phyloP scores from a whole-genome alignment of 2,329 filamentous ascomycete species.

The Fusarium tuaranense region DNA sequence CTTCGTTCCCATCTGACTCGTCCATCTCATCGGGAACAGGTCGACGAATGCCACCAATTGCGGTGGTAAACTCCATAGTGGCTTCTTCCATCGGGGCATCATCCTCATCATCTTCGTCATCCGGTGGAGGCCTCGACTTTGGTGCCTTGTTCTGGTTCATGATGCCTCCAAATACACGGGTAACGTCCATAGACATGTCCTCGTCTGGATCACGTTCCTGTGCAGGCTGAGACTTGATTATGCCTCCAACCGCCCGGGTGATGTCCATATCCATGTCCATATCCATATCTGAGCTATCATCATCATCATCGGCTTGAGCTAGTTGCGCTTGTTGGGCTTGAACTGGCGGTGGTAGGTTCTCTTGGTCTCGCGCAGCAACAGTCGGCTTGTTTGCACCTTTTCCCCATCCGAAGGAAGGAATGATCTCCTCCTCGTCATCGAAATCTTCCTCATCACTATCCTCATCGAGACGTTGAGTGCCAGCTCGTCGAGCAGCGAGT shows the following conservation, averaged over 20 bases:
- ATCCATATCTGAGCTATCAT: constrained; percentile 50
- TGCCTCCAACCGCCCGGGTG: constrained; percentile 67
- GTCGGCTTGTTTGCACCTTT: constrained; percentile 62
- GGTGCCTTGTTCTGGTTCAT: constrained; percentile 58
- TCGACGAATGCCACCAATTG: constrained; percentile 76
- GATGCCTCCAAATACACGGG: constrained; percentile 84
- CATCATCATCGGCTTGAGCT: constrained; percentile 30
- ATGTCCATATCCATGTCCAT: constrained; percentile 68
- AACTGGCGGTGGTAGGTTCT: constrained; percentile 46
- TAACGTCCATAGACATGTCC: constrained; percentile 96
- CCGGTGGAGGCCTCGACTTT: constrained; percentile 13
- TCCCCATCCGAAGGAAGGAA: constrained; percentile 81
- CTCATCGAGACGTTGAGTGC: constrained; percentile 75
- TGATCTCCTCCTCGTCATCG: constrained; percentile 74
- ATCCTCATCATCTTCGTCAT: constrained; percentile 46
- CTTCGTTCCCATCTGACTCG: constrained; percentile 65
- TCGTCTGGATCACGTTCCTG: constrained; percentile 61
- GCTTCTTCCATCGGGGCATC: constrained; percentile 56
- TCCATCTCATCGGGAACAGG: constrained; percentile 47
- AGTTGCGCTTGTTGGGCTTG: constrained; percentile 20
- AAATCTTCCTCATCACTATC: constrained; percentile 69
- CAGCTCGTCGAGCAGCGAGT: constrained; percentile 80
- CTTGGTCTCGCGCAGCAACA: constrained; percentile 54
- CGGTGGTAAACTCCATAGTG: constrained; percentile 85
- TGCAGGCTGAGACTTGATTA: constrained; percentile 59